Evolutionary conservation across 1,139 yeast genomes (phyloP).

Genomic region (Nakaseomyces bracarensis): DNA sequence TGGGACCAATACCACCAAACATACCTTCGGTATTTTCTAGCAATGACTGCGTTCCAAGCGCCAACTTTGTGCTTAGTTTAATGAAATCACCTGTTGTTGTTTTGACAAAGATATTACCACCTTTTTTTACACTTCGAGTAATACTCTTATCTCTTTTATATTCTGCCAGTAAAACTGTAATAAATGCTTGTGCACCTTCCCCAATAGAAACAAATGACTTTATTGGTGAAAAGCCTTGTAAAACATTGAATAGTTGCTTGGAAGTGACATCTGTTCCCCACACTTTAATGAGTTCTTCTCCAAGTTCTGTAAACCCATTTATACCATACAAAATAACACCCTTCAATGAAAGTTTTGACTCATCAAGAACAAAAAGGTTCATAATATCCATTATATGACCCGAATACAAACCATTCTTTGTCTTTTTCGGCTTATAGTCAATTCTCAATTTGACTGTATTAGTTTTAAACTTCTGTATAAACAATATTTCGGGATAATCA

Average conservation of each 20-base stretch:
- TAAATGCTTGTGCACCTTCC: conserved; percentile 63
- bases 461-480: conserved; percentile 60
- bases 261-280: conserved; percentile 86
- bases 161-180: conserved; percentile 75
- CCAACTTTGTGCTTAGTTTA: conserved; percentile 74
- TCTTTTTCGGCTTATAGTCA: conserved; percentile 87
- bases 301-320: conserved; percentile 59
- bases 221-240: conserved; percentile 79
- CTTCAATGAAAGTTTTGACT: conserved; percentile 60
- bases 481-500: conserved; percentile 49
- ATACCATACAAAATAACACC: conserved; percentile 64
- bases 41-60: conserved; percentile 80
- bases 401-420: conserved; percentile 52
- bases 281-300: conserved; percentile 46
- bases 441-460: conserved; percentile 56
- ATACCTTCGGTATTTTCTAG: conserved; percentile 67
- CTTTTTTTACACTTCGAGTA: conserved; percentile 64
- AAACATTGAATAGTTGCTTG: conserved; percentile 68
- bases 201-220: conserved; percentile 72
- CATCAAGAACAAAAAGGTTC: conserved; percentile 83
- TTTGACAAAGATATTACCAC: conserved; percentile 67
- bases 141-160: conserved; percentile 66
- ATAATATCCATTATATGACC: conserved; percentile 82
- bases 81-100: conserved; percentile 76
- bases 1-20: conserved; percentile 27